phyloP scores from a whole-genome alignment of 2,329 filamentous ascomycete species.

The Cercospora sojina region DNA sequence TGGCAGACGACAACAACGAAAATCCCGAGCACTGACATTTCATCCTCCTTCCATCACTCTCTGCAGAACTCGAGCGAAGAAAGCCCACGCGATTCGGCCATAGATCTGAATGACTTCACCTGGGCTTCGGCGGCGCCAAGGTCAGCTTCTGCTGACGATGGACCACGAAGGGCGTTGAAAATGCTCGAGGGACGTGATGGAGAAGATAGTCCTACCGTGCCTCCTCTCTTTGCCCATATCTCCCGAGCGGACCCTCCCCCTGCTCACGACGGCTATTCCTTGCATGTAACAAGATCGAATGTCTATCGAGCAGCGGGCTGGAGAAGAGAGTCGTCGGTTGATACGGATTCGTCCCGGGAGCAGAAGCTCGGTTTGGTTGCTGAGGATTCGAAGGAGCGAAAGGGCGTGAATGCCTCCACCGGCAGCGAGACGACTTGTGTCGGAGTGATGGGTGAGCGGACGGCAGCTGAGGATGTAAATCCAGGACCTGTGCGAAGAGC shows the following conservation, averaged over 20 bases:
- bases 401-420: background rate
- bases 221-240: background rate
- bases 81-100: background rate
- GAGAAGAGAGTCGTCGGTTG: background rate
- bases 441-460: background rate
- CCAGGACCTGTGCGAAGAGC: background rate
- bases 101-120: background rate
- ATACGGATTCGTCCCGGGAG: background rate
- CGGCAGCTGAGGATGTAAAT: background rate
- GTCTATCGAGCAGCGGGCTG: background rate
- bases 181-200: background rate
- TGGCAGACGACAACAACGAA: background rate
- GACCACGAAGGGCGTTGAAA: background rate
- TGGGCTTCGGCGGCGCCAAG: background rate
- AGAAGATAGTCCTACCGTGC: background rate
- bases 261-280: too few relatives aligned
- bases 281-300: background rate
- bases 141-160: background rate
- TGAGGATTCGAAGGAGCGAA: background rate
- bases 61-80: background rate
- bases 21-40: too few relatives aligned
- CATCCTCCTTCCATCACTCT: background rate
- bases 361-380: background rate
- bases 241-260: too few relatives aligned
- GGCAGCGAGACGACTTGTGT: background rate